Evolutionary conservation across 768 basidiomycete genomes (phyloP), one percentile per base, ranked within the genome.

Genomic region (Termitomyces sp.): DNA sequence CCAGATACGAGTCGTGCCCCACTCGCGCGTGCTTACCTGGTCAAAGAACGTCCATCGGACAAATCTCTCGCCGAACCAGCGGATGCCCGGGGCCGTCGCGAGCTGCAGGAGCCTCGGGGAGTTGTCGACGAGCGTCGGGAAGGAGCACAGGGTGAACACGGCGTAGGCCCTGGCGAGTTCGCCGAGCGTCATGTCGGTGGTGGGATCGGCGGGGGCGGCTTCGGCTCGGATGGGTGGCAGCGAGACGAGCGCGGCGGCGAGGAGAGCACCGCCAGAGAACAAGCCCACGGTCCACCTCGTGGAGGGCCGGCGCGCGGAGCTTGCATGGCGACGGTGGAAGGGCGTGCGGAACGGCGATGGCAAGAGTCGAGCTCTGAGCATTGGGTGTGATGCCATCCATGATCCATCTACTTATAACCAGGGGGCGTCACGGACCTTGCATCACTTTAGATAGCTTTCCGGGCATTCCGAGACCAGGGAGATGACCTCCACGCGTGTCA

Each of bases 21-120:
- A 34, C 37, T 61, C 79, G 44, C 15, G 6, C 29, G 6, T 18
- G 46, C 57, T 31, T 60, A 88, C 90, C 74, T 95, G 94, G 47
- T 82, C 79, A 65, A 94, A 96, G 75, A 97, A 96, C 0, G 94
- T 95, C 10, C 77, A 71, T 42, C 90, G 78, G 5, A 96, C 87
- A 54, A 90, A 67, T 1, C 75, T 75, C 65, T 92, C 85, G 1
- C 87, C 85, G 41, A 92, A 64, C 55, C 81, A 75, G 57, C 77
- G 81, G 0, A 94, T 48, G 0, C 87, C 79, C n/a, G 87, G 81
- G 1, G 85, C 71, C 42, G 76, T 73, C 5, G 77, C 69, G 16
- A 87, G 65, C 13, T 80, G 71, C 44, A 97, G 76, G 26, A 94
- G 71, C 47, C 71, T 69, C 0, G 92, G 92, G 1, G 92, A 83